phyloP scores from a whole-genome alignment of 371 early-diverging fungal species.

The Syncephalastrum racemosum region DNA sequence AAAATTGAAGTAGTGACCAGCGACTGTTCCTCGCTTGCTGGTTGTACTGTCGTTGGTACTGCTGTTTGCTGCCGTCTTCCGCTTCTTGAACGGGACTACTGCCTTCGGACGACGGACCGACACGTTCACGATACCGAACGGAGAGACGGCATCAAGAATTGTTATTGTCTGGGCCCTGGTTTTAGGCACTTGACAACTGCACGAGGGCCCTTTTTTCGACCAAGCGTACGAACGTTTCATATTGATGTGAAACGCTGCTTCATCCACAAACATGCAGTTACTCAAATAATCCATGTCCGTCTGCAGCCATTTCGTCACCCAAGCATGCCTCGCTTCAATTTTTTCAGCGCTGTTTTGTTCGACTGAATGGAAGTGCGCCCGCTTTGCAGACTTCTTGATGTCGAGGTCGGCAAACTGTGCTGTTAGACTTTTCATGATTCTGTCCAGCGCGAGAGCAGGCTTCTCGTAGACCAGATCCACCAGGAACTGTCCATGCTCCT shows the following conservation, averaged over 20 bases:
- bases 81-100: not conserved
- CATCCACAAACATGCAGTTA: slow-evolving; percentile 16
- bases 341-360: slow-evolving; percentile 23
- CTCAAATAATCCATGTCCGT: slow-evolving; percentile 12
- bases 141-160: too few species aligned
- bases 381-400: slow-evolving; percentile 18
- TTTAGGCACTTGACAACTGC: slow-evolving; percentile 7
- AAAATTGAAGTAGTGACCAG: slow-evolving; percentile 20
- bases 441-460: slow-evolving; percentile 17
- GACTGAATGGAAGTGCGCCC: slow-evolving; percentile 20
- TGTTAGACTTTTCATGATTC: slow-evolving; percentile 22
- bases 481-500: slow-evolving; percentile 15
- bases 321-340: slow-evolving; percentile 21
- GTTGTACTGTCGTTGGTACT: slow-evolving; percentile 9
- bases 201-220: slow-evolving; percentile 11
- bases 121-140: slow-evolving; percentile 6
- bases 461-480: slow-evolving; percentile 18
- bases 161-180: slow-evolving; percentile 8
- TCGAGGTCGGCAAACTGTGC: slow-evolving; percentile 21
- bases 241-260: slow-evolving; percentile 17
- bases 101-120: slow-evolving; percentile 7
- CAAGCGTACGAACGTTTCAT: slow-evolving; percentile 4
- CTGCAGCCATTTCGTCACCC: too few species aligned
- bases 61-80: slow-evolving; percentile 7
- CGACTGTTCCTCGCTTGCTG: slow-evolving; percentile 17